These are phyloP conservation scores for Physaria fendleri DNA, from an alignment of 345 rosid species.

Conservation along the genomic window DNA sequence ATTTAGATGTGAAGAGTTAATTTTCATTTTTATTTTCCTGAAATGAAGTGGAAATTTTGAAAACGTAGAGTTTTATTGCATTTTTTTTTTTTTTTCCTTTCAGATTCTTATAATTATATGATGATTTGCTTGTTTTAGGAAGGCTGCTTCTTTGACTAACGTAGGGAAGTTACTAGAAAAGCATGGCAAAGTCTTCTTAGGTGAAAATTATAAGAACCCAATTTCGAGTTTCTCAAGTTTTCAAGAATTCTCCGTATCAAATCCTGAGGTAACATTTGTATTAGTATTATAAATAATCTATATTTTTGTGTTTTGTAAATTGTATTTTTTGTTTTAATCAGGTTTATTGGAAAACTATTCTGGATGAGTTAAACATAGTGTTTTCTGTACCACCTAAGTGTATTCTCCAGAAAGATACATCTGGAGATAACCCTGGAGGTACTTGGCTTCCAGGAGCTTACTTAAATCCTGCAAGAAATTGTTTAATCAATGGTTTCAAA, in stretches of 20 bases:
- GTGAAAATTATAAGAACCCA: slow-evolving; percentile 65
- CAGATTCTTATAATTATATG: not conserved
- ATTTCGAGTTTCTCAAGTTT: slow-evolving; percentile 70
- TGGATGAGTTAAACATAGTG: slow-evolving; percentile 55
- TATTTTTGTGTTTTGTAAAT: not conserved
- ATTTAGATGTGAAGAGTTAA: no score
- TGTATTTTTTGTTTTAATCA: slow-evolving; percentile 21
- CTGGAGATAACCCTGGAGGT: slow-evolving; percentile 59
- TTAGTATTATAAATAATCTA: not conserved
- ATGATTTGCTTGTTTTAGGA: slow-evolving; percentile 31
- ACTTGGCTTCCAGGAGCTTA: slow-evolving; percentile 90
- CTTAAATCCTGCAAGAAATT: slow-evolving; percentile 70
- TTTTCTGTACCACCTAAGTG: slow-evolving; percentile 64
- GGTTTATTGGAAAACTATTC: slow-evolving; percentile 79
- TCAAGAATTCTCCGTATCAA: slow-evolving; percentile 79
- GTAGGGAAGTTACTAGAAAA: slow-evolving; percentile 66
- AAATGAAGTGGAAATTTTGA: no score
- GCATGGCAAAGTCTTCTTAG: slow-evolving; percentile 66
- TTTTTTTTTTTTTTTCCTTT: no score
- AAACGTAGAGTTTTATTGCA: no score
- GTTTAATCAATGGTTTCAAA: slow-evolving; percentile 44
- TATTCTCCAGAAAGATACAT: slow-evolving; percentile 39
- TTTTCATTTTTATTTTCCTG: no score
- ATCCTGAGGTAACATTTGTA: slow-evolving; percentile 59
- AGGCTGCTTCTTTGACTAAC: slow-evolving; percentile 53